These are phyloP conservation scores for Cronartium quercuum DNA, from an alignment of 1,284 basidiomycete species.

Conservation along the genomic window DNA sequence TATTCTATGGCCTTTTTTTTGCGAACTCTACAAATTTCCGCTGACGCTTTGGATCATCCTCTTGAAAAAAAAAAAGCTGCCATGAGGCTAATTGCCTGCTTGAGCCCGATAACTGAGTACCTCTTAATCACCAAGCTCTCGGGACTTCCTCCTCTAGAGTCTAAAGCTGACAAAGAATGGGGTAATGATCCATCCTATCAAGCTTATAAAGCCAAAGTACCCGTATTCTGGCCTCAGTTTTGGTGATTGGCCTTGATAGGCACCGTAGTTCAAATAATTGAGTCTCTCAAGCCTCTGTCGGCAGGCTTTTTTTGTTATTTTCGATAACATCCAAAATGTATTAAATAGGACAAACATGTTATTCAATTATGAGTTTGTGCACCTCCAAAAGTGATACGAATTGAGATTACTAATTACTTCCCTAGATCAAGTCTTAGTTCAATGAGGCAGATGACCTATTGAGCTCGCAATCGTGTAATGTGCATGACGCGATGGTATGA, in stretches of 20 bases:
- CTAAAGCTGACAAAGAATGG: slow-evolving; percentile 61
- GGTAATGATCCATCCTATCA: slow-evolving; percentile 61
- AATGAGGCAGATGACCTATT: too few relatives aligned
- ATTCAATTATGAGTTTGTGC: too few relatives aligned
- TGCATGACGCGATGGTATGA: too few relatives aligned
- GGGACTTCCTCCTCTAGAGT: slow-evolving; percentile 65
- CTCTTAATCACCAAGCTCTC: slow-evolving; percentile 54
- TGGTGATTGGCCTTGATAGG: not conserved
- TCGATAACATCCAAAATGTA: too few relatives aligned
- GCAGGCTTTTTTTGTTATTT: too few relatives aligned
- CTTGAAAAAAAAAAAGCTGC: slow-evolving; percentile 50
- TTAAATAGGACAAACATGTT: too few relatives aligned
- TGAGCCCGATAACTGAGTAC: slow-evolving; percentile 65
- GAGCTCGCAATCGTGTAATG: too few relatives aligned
- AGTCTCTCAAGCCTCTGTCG: too few relatives aligned
- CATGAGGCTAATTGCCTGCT: slow-evolving; percentile 53
- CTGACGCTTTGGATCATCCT: slow-evolving; percentile 46
- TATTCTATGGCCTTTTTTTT: not conserved
- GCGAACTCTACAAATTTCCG: slow-evolving; percentile 39
- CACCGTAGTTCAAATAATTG: too few relatives aligned
- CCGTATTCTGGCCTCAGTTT: not conserved
- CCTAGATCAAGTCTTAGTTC: too few relatives aligned
- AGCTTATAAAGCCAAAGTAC: slow-evolving; percentile 61
- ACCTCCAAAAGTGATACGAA: too few relatives aligned
- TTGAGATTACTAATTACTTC: too few relatives aligned